A percentile compares a stretch with the other conserved stretches of the same genome.
Conservation (phyloP, 192 early-diverging fungal species). For the Entomortierella chlamydospora region DNA sequence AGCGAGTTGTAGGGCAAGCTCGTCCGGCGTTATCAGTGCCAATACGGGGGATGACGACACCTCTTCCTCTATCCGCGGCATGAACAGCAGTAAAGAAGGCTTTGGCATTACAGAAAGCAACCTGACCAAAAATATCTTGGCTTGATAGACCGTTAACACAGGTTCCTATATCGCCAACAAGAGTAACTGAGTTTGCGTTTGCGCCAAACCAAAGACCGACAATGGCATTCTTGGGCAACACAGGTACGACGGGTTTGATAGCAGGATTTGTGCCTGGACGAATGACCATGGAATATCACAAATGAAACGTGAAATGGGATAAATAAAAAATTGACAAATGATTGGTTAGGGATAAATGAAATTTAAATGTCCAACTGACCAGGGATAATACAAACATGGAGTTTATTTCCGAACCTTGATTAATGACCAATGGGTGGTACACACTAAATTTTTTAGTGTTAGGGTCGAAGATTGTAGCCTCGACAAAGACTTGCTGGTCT, state of each 20-base stretch:
- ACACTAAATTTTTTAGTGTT: constrained; percentile 27
- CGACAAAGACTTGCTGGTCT: constrained; percentile 40
- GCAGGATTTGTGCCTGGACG: constrained; percentile 15
- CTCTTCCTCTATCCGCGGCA: constrained; percentile 4
- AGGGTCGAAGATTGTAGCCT: constrained; percentile 37
- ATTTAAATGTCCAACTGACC: no score
- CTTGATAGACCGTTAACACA: constrained; percentile 37
- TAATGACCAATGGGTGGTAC: constrained; percentile 34
- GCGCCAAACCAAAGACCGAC: constrained; percentile 41
- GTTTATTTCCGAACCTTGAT: no score
- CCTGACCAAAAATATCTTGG: constrained; percentile 28
- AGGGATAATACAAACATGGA: no score
- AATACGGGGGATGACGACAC: constrained; percentile 18
- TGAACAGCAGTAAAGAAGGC: constrained; percentile 18
- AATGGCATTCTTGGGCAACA: constrained; percentile 14
- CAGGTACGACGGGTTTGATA: constrained; percentile 22
- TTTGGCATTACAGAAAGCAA: constrained; percentile 31
- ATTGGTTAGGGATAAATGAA: no score
- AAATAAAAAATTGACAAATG: no score
- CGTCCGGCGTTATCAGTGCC: constrained; percentile 23
- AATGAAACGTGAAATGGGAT: no score
- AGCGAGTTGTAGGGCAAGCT: constrained; percentile 29
- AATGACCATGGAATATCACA: no score
- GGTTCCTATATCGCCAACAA: constrained; percentile 9
- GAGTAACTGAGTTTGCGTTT: constrained; percentile 29